Percentiles rank a stretch among this genome's conserved stretches.
phyloP scores from a whole-genome alignment of 805 yeast species.

The Ogataea paradorogensis region DNA sequence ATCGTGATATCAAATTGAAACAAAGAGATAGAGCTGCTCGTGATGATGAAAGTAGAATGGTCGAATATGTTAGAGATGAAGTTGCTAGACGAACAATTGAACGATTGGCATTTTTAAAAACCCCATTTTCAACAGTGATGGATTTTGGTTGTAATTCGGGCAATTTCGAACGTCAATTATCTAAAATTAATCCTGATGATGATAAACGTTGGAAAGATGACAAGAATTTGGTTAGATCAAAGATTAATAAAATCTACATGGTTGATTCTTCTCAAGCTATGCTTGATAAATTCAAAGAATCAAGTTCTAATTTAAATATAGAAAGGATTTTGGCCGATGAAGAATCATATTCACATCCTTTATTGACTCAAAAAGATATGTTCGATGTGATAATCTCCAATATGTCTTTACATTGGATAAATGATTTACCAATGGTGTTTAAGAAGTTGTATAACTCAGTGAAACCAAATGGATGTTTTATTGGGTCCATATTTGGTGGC shows the following conservation, averaged over 20 bases:
- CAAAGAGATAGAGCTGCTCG: conserved; percentile 56
- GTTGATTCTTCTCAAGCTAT: conserved; percentile 58
- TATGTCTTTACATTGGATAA: conserved; percentile 79
- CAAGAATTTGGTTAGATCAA: conserved; percentile 46
- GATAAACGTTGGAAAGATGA: conserved; percentile 48
- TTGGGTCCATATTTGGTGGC: conserved; percentile 80
- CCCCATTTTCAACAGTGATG: conserved; percentile 56
- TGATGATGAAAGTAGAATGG: conserved; percentile 47
- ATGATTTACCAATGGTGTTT: conserved; percentile 71
- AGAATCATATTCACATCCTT: conserved; percentile 50
- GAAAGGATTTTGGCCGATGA: conserved; percentile 63
- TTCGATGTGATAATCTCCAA: conserved; percentile 75
- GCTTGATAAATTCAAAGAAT: conserved; percentile 50
- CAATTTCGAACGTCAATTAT: conserved; percentile 37
- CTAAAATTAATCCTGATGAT: conserved; percentile 38
- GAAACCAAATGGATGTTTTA: conserved; percentile 76
- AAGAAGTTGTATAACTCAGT: conserved; percentile 53
- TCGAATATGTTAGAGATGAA: conserved; percentile 73
- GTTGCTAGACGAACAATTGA: conserved; percentile 72
- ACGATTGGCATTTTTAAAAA: conserved; percentile 67
- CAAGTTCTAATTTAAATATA: conserved; percentile 44
- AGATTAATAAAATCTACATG: conserved; percentile 58
- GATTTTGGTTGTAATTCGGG: conserved; percentile 80
- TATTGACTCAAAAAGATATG: conserved; percentile 35
- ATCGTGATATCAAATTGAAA: conserved; percentile 55